A percentile compares a stretch with the other conserved stretches of the same genome.
Evolutionary conservation across 441 rosid genomes (phyloP).

Genomic region (Heliophila coronopifolia): DNA sequence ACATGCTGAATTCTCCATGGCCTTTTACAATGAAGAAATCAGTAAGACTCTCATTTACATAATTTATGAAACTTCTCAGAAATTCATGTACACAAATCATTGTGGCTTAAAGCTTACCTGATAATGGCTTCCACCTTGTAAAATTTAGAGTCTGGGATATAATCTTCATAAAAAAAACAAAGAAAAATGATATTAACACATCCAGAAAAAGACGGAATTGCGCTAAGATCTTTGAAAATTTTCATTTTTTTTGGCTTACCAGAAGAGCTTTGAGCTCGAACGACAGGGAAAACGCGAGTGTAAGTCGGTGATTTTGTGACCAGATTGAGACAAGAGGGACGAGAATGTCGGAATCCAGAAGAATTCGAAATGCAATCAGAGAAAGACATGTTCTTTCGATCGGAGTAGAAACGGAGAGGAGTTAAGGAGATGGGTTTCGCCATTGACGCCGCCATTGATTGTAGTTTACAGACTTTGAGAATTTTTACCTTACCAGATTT

Average conservation of each 20-base stretch:
- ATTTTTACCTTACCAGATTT: constrained; percentile 4
- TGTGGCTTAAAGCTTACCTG: constrained; percentile 58
- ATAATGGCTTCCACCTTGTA: constrained; percentile 89
- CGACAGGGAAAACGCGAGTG: constrained; percentile 31
- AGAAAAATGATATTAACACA: neutral
- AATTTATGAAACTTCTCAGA: neutral
- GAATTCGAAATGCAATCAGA: constrained; percentile 26
- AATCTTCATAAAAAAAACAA: constrained; percentile 35
- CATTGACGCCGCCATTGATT: constrained; percentile 32
- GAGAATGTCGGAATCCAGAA: constrained; percentile 30
- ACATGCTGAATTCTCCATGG: constrained; percentile 83
- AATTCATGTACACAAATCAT: too few species aligned
- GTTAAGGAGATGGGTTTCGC: constrained; percentile 31
- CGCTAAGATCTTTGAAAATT: too few species aligned
- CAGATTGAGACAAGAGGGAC: constrained; percentile 22
- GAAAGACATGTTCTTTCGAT: constrained; percentile 29
- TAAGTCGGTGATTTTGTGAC: constrained; percentile 28
- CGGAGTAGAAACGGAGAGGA: constrained; percentile 20
- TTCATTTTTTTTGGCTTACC: too few species aligned
- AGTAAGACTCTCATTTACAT: too few species aligned
- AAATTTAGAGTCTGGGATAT: constrained; percentile 66
- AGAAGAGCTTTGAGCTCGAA: constrained; percentile 50
- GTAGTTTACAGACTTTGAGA: neutral
- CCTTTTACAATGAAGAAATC: constrained; percentile 31
- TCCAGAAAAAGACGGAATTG: neutral